Conservation (phyloP, 805 yeast genomes). For the Hanseniaspora singularis region DNA sequence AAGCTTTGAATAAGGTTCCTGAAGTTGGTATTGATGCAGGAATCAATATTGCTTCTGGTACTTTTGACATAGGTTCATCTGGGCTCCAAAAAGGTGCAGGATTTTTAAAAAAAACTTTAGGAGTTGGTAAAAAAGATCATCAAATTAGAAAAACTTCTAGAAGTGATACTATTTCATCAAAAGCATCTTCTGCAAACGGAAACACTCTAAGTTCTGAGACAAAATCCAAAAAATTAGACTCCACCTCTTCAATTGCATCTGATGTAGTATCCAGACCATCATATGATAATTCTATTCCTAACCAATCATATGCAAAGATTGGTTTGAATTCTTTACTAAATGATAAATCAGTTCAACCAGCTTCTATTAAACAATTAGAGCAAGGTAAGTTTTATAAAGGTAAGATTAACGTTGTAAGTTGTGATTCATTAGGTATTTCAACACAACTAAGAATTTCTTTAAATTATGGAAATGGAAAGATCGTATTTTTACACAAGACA, state of each 20-base stretch:
- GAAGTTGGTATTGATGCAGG: conserved; percentile 32
- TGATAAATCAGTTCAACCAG: conserved; percentile 16
- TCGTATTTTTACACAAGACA: conserved; percentile 54
- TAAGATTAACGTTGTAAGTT: conserved; percentile 17
- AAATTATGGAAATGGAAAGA: conserved; percentile 32
- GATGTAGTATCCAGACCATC: not conserved
- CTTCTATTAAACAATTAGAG: conserved; percentile 20
- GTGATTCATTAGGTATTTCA: conserved; percentile 31
- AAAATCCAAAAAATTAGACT: too few species aligned
- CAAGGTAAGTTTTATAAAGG: conserved; percentile 19
- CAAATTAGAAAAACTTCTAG: conserved; percentile 5
- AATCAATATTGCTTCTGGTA: conserved; percentile 34
- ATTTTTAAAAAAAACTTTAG: conserved; percentile 28
- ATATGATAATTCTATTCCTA: conserved; percentile 25
- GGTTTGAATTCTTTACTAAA: conserved; percentile 8
- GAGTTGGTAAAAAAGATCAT: conserved; percentile 20
- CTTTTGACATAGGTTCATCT: conserved; percentile 32
- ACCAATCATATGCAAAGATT: conserved; percentile 24
- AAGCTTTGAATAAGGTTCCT: conserved; percentile 36
- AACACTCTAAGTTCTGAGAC: too few species aligned
- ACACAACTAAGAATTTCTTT: conserved; percentile 45
- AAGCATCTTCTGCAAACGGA: conserved; percentile 10
- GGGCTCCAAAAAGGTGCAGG: conserved; percentile 40
- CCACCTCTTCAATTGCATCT: conserved; percentile 2
- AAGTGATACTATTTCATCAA: conserved; percentile 16